Base-by-base conservation (phyloP, 768 basidiomycete genomes). In the Suillus plorans region DNA sequence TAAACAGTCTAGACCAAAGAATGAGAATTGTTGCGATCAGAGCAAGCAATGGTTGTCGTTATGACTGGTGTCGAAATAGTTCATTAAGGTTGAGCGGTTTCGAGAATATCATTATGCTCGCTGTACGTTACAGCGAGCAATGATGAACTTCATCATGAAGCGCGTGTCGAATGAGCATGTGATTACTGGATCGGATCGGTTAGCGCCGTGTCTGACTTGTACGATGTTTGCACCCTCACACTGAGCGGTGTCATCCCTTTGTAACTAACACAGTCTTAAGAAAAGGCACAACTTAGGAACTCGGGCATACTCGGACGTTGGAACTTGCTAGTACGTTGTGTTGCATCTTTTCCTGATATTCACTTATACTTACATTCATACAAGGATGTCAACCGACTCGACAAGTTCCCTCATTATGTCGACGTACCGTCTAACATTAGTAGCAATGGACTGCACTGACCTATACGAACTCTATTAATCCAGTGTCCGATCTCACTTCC, bases 11-110 rank as follows among this genome's bases (percentile, higher is more conserved):
- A 6, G 84, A 80, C 14, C 87, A 82, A 9, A 89, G 74, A 22
- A 89, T 74, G n/a, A 88, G 75, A 14, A 86, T 25, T 20, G 81
- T 71, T 12, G 82, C 79, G 14, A 85, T 63, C 37, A 85, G 70
- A 65, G 85, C 62, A 18, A 85, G 41, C 18, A 85, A 63, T 0
- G 78, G 77, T 20, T 69, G 74, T 45, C 71, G 70, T 0, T 69
- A 65, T 0, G 69, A 64, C 16, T 14, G 39, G 28, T 31, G 42
- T 25, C 12, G 22, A 22, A 37, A 36, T 4, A 20, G 31, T 45
- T 37, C 9, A 4, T 53, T 34, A 4, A 16, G 36, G 14, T 10
- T 22, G 16, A 44, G 22, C 36, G 59, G 55, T 47, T 66, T 66
- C 34, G 64, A 67, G 42, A 66, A 62, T 22, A 39, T 50, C 1